These are phyloP conservation scores for Populus alba DNA, from an alignment of 345 rosid species.

Conservation along the genomic window DNA sequence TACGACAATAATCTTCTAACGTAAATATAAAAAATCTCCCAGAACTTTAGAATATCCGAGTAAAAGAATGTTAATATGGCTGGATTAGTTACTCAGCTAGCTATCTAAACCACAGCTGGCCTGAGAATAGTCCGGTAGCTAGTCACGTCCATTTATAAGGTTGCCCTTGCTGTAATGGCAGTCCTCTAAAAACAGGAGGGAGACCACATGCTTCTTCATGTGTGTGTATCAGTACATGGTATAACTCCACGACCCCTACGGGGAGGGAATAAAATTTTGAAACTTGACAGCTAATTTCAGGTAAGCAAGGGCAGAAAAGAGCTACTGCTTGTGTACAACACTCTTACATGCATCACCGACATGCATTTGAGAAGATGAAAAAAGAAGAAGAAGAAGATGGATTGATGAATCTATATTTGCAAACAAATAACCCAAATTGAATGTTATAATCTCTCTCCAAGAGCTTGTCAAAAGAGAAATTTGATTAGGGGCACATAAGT, in stretches of 20 bases:
- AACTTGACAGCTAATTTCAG: not conserved
- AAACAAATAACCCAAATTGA: no score
- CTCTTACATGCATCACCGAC: not conserved
- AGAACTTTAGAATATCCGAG: no score
- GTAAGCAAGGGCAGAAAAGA: not conserved
- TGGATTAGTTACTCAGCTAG: not conserved
- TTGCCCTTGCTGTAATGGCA: not conserved
- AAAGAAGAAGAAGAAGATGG: no score
- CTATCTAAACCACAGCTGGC: not conserved
- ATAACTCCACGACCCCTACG: not conserved
- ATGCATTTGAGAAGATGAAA: not conserved
- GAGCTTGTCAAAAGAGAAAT: not conserved
- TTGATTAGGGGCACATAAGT: not conserved
- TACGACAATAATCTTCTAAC: no score
- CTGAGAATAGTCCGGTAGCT: not conserved
- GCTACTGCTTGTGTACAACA: not conserved
- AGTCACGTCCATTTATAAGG: not conserved
- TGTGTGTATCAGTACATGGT: not conserved
- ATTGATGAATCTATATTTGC: no score
- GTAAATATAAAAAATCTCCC: no score
- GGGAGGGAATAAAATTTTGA: not conserved
- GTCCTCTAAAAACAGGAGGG: not conserved
- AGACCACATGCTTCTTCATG: not conserved
- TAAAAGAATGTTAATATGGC: no score
- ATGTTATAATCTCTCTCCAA: not conserved